A percentile compares a stretch with the other conserved stretches of the same genome.
Evolutionary conservation across 208 protist genomes (phyloP).

Genomic region (Borovskyia barvae): DNA sequence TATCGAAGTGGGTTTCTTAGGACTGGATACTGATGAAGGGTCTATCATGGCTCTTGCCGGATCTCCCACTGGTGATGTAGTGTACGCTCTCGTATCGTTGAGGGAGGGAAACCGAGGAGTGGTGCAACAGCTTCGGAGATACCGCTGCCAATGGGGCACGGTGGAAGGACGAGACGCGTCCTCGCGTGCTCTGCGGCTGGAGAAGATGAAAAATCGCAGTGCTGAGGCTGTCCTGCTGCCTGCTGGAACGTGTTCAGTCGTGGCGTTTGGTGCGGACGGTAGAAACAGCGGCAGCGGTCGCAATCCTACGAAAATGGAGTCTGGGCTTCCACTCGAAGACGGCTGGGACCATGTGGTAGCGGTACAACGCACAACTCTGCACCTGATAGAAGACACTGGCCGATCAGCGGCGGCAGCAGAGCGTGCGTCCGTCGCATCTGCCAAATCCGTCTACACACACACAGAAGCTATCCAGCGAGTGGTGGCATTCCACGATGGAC

Average conservation of each 20-base stretch:
- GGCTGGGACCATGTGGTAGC: conserved; percentile 19
- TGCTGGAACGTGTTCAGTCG: conserved; percentile 9
- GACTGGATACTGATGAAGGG: not conserved
- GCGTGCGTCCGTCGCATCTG: not conserved
- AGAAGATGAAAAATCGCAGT: not conserved
- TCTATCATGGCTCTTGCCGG: conserved; percentile 9
- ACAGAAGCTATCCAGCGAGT: conserved; percentile 13
- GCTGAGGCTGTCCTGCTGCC: not conserved
- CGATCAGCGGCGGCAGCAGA: too few species aligned
- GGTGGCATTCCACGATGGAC: conserved; percentile 10
- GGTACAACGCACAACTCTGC: conserved; percentile 13
- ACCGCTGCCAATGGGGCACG: conserved; percentile 14
- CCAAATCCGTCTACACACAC: conserved; percentile 13
- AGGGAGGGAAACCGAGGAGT: too few species aligned
- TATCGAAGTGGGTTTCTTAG: not conserved
- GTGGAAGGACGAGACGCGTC: not conserved
- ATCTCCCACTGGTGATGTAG: conserved; percentile 12
- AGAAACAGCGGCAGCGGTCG: conserved; percentile 15
- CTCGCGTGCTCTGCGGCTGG: not conserved
- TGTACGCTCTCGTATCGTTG: conserved; percentile 15
- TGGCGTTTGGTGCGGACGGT: too few species aligned
- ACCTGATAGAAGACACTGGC: too few species aligned
- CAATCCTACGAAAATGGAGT: too few species aligned
- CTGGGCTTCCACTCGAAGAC: not conserved
- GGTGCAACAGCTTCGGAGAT: conserved; percentile 13